Evolutionary conservation across 2,329 filamentous ascomycete genomes (phyloP).

Genomic region (Monosporascus sp.): DNA sequence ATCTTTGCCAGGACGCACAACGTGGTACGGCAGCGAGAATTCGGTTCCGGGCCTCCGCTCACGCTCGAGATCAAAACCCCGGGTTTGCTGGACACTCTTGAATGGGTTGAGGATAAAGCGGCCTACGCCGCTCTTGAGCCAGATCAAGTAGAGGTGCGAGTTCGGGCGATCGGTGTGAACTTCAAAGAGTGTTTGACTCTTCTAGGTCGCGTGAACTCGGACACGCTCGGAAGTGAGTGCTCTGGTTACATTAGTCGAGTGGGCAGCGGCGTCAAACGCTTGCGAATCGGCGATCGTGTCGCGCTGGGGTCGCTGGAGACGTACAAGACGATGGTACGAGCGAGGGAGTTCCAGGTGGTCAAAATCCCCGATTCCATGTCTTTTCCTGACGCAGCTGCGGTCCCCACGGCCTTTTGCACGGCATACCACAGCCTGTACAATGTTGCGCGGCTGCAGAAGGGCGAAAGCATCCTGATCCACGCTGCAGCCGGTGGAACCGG

Average conservation of each 20-base stretch:
- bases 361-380: constrained; percentile 8
- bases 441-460: neutral
- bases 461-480: constrained; percentile 13
- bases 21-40: no score
- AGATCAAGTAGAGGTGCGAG: neutral
- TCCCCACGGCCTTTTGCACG: constrained; percentile 4
- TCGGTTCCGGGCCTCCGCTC: constrained; percentile 1
- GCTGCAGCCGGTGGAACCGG: constrained; percentile 11
- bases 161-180: constrained; percentile 5
- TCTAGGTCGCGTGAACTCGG: constrained; percentile 7
- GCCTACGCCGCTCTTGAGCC: constrained; percentile 6
- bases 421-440: constrained; percentile 6
- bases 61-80: constrained; percentile 4
- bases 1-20: neutral
- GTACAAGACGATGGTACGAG: neutral
- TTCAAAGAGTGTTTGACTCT: constrained; percentile 7
- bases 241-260: constrained; percentile 9
- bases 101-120: constrained; percentile 4
- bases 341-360: neutral
- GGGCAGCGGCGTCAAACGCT: constrained; percentile 1
- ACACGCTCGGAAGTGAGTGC: constrained; percentile 9
- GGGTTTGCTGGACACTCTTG: constrained; percentile 6
- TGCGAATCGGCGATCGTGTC: constrained; percentile 11
- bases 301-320: constrained; percentile 2
- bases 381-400: constrained; percentile 7